Evolutionary conservation across 108 stramenopile species (phyloP), one percentile per base, ranked within the genome.

Genomic region (Bacterosira constricta): DNA sequence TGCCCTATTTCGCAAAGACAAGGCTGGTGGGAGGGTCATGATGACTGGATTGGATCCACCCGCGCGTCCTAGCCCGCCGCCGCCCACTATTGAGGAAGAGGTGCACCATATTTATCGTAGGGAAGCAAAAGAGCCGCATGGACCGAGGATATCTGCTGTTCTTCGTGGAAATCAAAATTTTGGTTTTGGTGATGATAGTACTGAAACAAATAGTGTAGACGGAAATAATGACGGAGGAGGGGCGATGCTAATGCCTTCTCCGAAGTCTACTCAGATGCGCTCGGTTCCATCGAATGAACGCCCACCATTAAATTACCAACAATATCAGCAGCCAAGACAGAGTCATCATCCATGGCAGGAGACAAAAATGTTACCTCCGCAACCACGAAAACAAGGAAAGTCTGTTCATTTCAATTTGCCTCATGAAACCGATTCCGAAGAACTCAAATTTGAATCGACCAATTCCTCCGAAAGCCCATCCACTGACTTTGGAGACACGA

Each of bases 21-120:
- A 37, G 37, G 7, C n/a, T 7, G 36, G 18, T 0, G 20, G 57
- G 56, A 69, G 32, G 45, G 31, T 46, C 17, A 20, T 44, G 44
- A 41, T 55, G 23, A 77, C 54, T 10, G 75, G 75, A 20, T 27
- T 69, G 20, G 75, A 77, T 56, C 75, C 75, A 25, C 75, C 75
- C 2, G 66, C 75, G 23, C 37, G 75, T 18, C 61, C 67, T 21
- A 77, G 75, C 47, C 61, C 72, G n/a, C 26, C 52, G 17, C 46
- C 63, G 17, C 36, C 65, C 26, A 49, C 65, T 4, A 53, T 53
- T 30, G 52, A 49, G 26, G 52, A 49, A 30, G 39, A 27, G 27
- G 6, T 38, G 5, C 32, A 49, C 26, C 26, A 32, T 30, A 8
- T 7, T 3, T 36, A 23, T 30, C 21, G 12, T 30, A 4, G 26